Base-by-base conservation (phyloP, 257 asterid species). In the Solanum virginianum region DNA sequence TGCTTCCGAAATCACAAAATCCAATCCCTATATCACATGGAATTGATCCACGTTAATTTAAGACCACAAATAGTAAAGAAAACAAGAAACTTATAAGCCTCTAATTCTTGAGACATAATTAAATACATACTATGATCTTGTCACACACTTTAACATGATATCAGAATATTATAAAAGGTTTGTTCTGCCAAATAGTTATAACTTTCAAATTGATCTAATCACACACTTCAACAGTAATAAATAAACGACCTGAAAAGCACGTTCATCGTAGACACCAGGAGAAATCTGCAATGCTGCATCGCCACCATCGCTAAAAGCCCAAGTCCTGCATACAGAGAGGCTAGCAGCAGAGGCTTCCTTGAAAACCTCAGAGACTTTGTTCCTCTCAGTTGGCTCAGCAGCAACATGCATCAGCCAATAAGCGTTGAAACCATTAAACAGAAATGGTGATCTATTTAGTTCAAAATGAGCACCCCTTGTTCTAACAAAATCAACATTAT, bases 361-460 rank as follows among this genome's bases (percentile, higher is more conserved):
- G n/a, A 90, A 87, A 4, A 87, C 93, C 13, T 85, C 84, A 7
- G 94, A 84, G 56, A 92, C 82, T 72, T 89, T 92, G 65, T 89
- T 26, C 65, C 93, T 87, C 41, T 91, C 80, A 49, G 84, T 65
- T 13, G 91, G 93, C 14, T 91, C 85, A 11, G 88, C 82, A 15
- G 93, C 92, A 53, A 91, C 84, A 62, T 83, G 87, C 94, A 91
- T 91, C 88, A 91, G 87, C 94, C 93, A 91, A 29, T 91, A 91
- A 20, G 94, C 87, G 84, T 91, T 91, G 88, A 90, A 91, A 60
- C 94, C 94, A 83, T 88, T 91, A 60, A 91, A 90, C 1, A 85
- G 60, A 82, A 90, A 88, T 0, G 91, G 88, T 0, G 89, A 83
- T 8, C 90, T 86, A 59, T 90, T 45, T 11, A 87, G 51, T 14